Evolutionary conservation across 2,329 filamentous ascomycete genomes (phyloP).

Genomic region (Monilinia aucupariae): DNA sequence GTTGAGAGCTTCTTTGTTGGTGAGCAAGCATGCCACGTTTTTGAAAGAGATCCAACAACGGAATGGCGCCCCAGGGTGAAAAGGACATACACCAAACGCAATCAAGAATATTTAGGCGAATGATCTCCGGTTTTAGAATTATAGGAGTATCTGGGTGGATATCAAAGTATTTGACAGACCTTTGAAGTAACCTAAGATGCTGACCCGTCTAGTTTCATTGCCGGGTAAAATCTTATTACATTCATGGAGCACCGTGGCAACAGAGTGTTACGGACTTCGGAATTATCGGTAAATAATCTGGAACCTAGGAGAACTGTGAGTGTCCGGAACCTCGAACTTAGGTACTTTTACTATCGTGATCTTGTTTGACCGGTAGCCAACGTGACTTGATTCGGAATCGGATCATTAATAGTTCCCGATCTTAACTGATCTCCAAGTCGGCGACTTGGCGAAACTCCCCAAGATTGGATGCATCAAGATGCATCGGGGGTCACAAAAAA

Average conservation of each 20-base stretch:
- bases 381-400: not conserved
- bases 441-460: conserved; percentile 13
- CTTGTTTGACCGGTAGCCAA: not conserved
- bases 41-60: conserved; percentile 8
- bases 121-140: not conserved
- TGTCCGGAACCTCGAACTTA: conserved; percentile 4
- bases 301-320: conserved; percentile 6
- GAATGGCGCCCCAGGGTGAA: not conserved
- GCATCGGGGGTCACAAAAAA: conserved; percentile 12
- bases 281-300: conserved; percentile 1
- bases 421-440: conserved; percentile 4
- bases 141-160: not conserved
- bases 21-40: conserved; percentile 17
- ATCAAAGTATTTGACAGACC: not conserved
- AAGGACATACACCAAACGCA: conserved; percentile 1
- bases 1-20: not conserved
- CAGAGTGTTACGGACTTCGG: not conserved
- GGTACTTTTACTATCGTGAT: not conserved
- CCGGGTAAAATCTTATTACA: not conserved
- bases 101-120: conserved; percentile 14
- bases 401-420: conserved; percentile 7
- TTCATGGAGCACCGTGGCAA: not conserved
- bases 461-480: conserved; percentile 9
- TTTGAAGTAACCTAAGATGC: conserved; percentile 3
- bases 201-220: not conserved